Evolutionary conservation across 257 asterid species (phyloP), one percentile per base, ranked within the genome.

Genomic region (Scutellaria minor): DNA sequence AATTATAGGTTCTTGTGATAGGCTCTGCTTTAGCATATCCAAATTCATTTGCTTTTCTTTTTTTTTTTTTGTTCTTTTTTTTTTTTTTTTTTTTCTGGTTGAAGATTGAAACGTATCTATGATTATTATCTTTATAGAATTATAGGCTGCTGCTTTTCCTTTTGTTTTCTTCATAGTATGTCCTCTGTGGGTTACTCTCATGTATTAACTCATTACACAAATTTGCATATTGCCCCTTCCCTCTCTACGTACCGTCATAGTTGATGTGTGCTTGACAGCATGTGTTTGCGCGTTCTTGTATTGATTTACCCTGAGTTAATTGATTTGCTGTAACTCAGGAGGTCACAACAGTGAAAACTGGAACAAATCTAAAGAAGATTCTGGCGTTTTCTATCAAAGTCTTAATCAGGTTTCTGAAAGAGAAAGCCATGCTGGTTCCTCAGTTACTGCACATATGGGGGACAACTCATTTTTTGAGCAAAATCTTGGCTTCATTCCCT

Each of bases 391-490:
- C 20, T 82, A 75, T 73, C 85, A 85, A 70, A 81, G 54, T 61
- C 77, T 73, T 54, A 77, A 80, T 76, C 84, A 78, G 53, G 66
- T 62, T 22, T 63, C 80, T 50, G 83, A 75, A 68, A 79, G 72
- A 42, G 89, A 79, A 75, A 68, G 72, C 51, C 12, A 70, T 50
- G 53, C 73, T 58, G 82, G 82, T 70, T 66, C 72, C 50, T 42
- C 74, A 22, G 71, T 72, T 64, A 70, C 60, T 51, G 78, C 78
- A 47, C 80, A 27, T 75, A n/a, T 65, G 60, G 89, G 83, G 68
- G 76, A 75, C 57, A 80, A 77, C 54, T 72, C 85, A 10, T 73
- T 73, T 73, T 78, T 79, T 35, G 81, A 76, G 82, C 84, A 81
- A 70, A 77, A 82, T 11, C 66, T 55, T 14, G 76, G 78, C 69